Evolutionary conservation across 495 filamentous ascomycete genomes (phyloP), one percentile per base, ranked within the genome.

Genomic region (Aspergillus homomorphus): DNA sequence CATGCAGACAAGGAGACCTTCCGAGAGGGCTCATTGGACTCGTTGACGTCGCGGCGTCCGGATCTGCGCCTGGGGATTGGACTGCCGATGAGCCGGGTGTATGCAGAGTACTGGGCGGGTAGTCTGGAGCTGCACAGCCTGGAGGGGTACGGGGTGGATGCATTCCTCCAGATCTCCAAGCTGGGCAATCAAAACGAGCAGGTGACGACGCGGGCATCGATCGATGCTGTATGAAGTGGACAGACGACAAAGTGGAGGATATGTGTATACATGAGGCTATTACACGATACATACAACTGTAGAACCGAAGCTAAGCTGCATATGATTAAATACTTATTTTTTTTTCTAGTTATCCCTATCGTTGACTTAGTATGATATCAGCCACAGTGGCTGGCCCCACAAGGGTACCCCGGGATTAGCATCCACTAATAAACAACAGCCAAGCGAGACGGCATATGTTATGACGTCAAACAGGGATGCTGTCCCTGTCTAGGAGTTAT

Each of bases 111-210:
- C 73, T 99, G 94, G 94, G 94, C 95, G 8, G 94, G 94, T 1
- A 93, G 83, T 68, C 72, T 99, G 22, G 91, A 96, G 68, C 66
- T 98, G 59, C 94, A 98, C 70, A 96, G 87, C 69, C 73, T 99
- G 38, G 94, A 98, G 64, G 94, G 94, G 0, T 99, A 97, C 64
- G 94, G 94, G 1, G 91, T 95, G n/a, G 94, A 99, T 75, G 93
- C 89, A 1, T 99, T 98, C 69, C 71, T 99, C 59, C 93, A 98
- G 72, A 96, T 99, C 41, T 93, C 90, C 6, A 96, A 96, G 73
- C 80, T 99, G 54, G 94, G 94, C 20, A 99, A 99, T 73, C 97
- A 97, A 79, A 96, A 96, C 67, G 94, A 99, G 78, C 92, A 96
- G 69, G 75, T 99, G 51, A 94, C 87, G 12, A 95, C 90, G 28